Base-by-base conservation (phyloP, 2,329 filamentous ascomycete species). In the Ilyonectria sp. region DNA sequence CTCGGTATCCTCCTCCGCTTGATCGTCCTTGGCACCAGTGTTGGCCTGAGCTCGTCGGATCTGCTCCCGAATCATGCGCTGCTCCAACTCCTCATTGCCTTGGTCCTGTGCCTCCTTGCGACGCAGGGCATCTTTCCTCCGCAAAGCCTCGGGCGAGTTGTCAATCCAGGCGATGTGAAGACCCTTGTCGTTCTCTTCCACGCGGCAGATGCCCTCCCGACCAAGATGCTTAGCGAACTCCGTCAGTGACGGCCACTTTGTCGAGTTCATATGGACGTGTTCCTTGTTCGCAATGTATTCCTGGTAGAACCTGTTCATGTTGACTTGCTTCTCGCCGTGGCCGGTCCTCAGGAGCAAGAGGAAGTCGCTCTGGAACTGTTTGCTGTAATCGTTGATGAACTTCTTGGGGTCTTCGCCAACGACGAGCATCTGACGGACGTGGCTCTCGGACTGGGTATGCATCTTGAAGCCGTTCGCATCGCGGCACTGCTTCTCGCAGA, bases 251-350 rank as follows among this genome's bases (percentile, higher is more conserved):
- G 91, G 89, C 94, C 94, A 98, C 76, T 92, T 92, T 0, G 96
- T 98, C 8, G 94, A 87, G 80, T 98, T 98, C 93, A 98, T 94
- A 79, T 98, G 96, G 9, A 96, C 85, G 78, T 98, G 95, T 76
- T 94, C 88, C 80, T 95, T 94, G 73, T 95, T 92, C 17, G 90
- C 87, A 73, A 98, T 98, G 76, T 97, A 96, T 40, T 95, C 92
- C 79, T 98, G 94, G 82, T 99, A 99, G 80, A 98, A 98, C 69
- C 93, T 91, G 77, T 99, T 99, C 58, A 95, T 89, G 37, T 95
- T 89, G 1, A 98, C 91, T 75, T 90, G 89, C 81, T 99, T 99
- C 81, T 97, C 94, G 69, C 94, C 94, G 76, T 99, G 96, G 0
- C 91, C 89, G 0, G 95, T 97, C 64, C 90, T 88, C 7, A 99